phyloP scores from a whole-genome alignment of 164 flowering plant species.

The Santalum album region DNA sequence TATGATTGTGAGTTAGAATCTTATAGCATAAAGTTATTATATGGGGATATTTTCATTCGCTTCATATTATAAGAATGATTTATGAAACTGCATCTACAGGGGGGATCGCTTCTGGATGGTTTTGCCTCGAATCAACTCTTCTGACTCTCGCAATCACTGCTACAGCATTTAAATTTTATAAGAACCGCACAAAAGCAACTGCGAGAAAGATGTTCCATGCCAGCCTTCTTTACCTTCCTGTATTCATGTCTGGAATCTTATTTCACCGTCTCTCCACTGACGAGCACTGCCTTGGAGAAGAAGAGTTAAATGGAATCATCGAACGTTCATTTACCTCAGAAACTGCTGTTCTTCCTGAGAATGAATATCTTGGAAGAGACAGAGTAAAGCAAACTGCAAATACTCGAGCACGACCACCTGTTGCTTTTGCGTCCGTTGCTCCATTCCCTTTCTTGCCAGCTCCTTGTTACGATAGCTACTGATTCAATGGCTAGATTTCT shows the following conservation, averaged over 20 bases:
- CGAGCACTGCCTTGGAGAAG: constrained; percentile 16
- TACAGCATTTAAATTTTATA: constrained; percentile 58
- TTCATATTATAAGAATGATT: not conserved
- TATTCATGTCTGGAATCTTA: constrained; percentile 81
- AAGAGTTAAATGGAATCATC: constrained; percentile 7
- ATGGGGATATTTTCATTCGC: not conserved
- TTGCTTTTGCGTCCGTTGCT: constrained; percentile 78
- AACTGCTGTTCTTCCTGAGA: constrained; percentile 8
- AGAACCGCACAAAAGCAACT: constrained; percentile 46
- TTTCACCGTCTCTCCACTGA: constrained; percentile 54
- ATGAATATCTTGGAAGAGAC: constrained; percentile 7
- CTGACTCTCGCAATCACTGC: constrained; percentile 63
- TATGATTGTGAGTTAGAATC: constrained; percentile 67
- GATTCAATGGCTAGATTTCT: not conserved
- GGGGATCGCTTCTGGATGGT: constrained; percentile 85
- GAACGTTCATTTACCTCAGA: constrained; percentile 14
- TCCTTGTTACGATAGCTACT: constrained; percentile 32
- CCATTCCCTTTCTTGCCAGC: constrained; percentile 90
- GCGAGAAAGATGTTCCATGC: constrained; percentile 89
- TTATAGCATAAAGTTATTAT: not conserved
- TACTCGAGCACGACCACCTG: constrained; percentile 48
- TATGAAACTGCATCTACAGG: constrained; percentile 33
- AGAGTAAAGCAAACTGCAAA: constrained; percentile 6
- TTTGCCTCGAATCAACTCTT: constrained; percentile 64
- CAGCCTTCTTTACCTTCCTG: constrained; percentile 86